These are phyloP conservation scores for Clathrus columnatus DNA, from an alignment of 768 basidiomycete species.

Conservation along the genomic window DNA sequence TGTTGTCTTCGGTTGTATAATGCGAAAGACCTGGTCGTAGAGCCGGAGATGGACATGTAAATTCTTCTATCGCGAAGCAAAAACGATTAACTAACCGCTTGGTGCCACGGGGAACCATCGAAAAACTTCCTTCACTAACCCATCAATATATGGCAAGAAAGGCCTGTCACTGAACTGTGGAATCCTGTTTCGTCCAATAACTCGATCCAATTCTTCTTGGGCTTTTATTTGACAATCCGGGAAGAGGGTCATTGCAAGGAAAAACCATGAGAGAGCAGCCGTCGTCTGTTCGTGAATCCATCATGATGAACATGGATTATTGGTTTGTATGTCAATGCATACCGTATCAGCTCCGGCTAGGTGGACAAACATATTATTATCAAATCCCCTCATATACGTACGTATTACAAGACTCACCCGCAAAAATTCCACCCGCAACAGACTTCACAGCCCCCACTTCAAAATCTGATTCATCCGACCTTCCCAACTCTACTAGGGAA, in stretches of 20 bases:
- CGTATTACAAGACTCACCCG: neutral
- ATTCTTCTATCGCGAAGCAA: neutral
- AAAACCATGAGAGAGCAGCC: neutral
- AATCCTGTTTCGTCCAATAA: neutral
- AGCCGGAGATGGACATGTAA: neutral
- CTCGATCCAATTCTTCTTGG: slow-evolving; percentile 1
- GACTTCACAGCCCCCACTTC: neutral
- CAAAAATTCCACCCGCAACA: neutral
- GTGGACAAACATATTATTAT: too few relatives aligned
- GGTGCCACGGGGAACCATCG: slow-evolving; percentile 1
- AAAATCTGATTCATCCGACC: neutral
- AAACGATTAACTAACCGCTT: neutral
- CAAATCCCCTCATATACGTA: too few relatives aligned
- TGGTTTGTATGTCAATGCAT: neutral
- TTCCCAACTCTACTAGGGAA: neutral
- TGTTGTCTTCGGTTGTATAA: slow-evolving; percentile 1
- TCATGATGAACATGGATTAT: too few relatives aligned
- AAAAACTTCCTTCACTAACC: neutral
- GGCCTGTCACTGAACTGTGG: neutral
- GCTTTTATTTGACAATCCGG: neutral
- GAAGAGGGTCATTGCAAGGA: neutral
- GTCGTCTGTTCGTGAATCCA: neutral
- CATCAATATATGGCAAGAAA: neutral
- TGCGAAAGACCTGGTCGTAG: neutral
- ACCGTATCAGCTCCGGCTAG: slow-evolving; percentile 1